Percentiles rank a stretch among this genome's conserved stretches.
phyloP scores from a whole-genome alignment of 768 basidiomycete species.

The Rossbeevera mucosa region DNA sequence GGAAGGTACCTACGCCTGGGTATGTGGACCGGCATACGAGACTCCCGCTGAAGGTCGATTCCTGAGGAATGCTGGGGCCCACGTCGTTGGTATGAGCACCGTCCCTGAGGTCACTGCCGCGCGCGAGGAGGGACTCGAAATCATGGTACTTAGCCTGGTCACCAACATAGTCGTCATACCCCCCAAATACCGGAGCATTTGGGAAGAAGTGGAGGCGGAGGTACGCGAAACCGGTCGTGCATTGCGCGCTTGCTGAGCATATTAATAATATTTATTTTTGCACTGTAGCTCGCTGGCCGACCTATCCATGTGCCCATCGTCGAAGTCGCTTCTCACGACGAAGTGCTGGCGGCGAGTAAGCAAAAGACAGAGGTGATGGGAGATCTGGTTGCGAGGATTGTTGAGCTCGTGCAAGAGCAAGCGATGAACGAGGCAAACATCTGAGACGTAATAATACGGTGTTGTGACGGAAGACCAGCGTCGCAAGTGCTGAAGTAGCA shows the following conservation, averaged over 20 bases:
- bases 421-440: conserved; percentile 2
- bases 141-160: conserved; percentile 77
- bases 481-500: too few species aligned
- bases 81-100: conserved; percentile 94
- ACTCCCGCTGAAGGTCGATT: conserved; percentile 83
- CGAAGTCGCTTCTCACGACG: conserved; percentile 68
- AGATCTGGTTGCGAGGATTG: conserved; percentile 60
- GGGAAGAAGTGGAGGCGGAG: conserved; percentile 74
- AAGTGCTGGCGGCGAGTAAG: conserved; percentile 64
- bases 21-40: conserved; percentile 87
- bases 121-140: conserved; percentile 66
- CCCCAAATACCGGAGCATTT: conserved; percentile 59
- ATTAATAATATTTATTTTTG: too few species aligned
- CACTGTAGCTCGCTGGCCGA: conserved; percentile 56
- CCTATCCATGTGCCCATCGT: conserved; percentile 37
- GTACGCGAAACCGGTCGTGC: conserved; percentile 33
- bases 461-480: too few species aligned
- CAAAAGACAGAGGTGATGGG: conserved; percentile 71
- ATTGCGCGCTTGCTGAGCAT: conserved; percentile 3
- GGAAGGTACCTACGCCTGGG: conserved; percentile 89
- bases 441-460: neutral
- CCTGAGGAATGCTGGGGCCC: conserved; percentile 68
- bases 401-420: conserved; percentile 37
- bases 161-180: conserved; percentile 83
- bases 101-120: conserved; percentile 85